Evolutionary conservation across 2,329 filamentous ascomycete genomes (phyloP).

Genomic region (Bipolaris gigantea): DNA sequence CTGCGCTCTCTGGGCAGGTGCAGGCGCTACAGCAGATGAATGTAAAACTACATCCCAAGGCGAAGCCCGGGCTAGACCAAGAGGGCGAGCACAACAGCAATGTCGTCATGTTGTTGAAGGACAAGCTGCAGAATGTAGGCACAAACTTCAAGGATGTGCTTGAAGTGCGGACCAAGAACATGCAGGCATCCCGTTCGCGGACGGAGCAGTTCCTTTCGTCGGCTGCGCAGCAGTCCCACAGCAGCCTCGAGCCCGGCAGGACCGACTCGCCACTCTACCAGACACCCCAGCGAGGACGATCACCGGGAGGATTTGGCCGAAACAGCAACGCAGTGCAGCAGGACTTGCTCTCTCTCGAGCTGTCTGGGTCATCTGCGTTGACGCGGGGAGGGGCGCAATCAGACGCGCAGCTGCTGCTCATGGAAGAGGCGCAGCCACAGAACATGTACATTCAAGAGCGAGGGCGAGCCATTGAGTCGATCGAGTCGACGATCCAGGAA

Average conservation of each 20-base stretch:
- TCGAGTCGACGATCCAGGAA: slow-evolving; percentile 92
- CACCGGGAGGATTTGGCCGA: slow-evolving; percentile 49
- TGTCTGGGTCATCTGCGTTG: slow-evolving; percentile 54
- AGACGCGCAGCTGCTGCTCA: slow-evolving; percentile 80
- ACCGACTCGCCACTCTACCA: slow-evolving; percentile 87
- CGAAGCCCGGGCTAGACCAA: slow-evolving; percentile 59
- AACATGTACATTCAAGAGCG: slow-evolving; percentile 92
- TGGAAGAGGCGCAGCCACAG: slow-evolving; percentile 85
- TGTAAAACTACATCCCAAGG: slow-evolving; percentile 71
- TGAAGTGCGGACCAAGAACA: slow-evolving; percentile 95
- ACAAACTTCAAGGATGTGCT: slow-evolving; percentile 97
- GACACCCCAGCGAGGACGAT: slow-evolving; percentile 69
- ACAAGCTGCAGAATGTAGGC: slow-evolving; percentile 87
- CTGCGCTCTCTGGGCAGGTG: slow-evolving; percentile 83
- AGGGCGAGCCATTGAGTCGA: slow-evolving; percentile 94
- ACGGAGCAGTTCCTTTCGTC: slow-evolving; percentile 97
- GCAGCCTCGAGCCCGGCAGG: slow-evolving; percentile 62
- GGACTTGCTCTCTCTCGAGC: slow-evolving; percentile 83
- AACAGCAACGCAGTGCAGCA: slow-evolving; percentile 50
- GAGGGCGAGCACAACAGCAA: slow-evolving; percentile 98
- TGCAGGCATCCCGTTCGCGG: slow-evolving; percentile 86
- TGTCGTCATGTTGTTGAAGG: slow-evolving; percentile 87
- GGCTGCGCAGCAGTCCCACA: slow-evolving; percentile 75
- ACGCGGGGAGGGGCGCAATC: slow-evolving; percentile 59
- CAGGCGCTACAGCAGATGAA: slow-evolving; percentile 77